These are phyloP conservation scores for Alternaria sp. DNA, from an alignment of 2,329 filamentous ascomycete genomes.

Conservation along the genomic window DNA sequence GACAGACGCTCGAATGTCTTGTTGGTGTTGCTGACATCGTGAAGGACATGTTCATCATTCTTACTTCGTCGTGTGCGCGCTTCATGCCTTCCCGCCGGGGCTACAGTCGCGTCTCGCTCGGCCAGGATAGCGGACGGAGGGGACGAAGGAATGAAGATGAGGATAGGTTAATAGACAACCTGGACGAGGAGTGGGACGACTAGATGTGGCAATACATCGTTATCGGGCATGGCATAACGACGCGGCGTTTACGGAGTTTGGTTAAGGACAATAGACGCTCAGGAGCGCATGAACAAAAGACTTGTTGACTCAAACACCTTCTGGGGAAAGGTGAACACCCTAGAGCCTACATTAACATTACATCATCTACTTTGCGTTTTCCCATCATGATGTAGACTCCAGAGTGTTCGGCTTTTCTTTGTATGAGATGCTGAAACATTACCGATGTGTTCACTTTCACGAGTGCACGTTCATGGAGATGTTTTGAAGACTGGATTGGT, in stretches of 20 bases:
- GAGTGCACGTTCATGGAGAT: neutral
- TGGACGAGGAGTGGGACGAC: constrained; percentile 98
- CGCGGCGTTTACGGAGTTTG: constrained; percentile 9
- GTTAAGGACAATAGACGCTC: constrained; percentile 2
- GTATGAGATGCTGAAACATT: neutral
- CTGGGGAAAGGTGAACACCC: neutral
- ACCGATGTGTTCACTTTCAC: neutral
- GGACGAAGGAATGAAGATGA: constrained; percentile 73
- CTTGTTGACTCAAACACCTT: neutral
- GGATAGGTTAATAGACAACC: constrained; percentile 91
- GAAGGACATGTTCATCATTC: constrained; percentile 68
- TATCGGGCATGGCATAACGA: neutral
- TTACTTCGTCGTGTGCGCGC: constrained; percentile 72
- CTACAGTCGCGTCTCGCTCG: constrained; percentile 69
- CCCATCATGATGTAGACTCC: neutral
- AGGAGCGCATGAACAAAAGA: neutral
- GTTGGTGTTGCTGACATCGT: constrained; percentile 17
- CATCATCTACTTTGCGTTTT: neutral
- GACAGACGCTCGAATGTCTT: neutral
- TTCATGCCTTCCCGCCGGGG: constrained; percentile 69
- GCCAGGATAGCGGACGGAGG: constrained; percentile 50
- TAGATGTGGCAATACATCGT: constrained; percentile 24
- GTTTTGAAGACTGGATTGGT: neutral
- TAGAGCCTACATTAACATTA: neutral
- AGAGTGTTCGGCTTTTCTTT: neutral